A percentile compares a stretch with the other conserved stretches of the same genome.
phyloP scores from a whole-genome alignment of 2,329 filamentous ascomycete genomes.

The Cylindrodendrum hubeiense region DNA sequence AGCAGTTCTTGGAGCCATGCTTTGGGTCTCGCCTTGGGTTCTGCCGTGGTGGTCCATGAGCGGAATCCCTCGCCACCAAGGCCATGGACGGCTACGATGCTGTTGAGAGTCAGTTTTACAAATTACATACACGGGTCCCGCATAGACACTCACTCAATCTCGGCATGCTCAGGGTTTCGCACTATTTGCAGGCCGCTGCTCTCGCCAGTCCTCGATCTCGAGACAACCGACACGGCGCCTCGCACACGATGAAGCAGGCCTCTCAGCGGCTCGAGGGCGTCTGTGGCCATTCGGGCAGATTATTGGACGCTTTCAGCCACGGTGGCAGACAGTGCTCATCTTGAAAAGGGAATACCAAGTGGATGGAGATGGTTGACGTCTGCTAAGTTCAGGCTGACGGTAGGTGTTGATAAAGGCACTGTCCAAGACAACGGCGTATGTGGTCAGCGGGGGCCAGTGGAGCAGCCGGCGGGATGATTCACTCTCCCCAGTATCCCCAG shows the following conservation, averaged over 20 bases:
- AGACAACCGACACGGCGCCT: slow-evolving; percentile 11
- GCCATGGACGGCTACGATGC: slow-evolving; percentile 25
- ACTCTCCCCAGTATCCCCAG: not conserved
- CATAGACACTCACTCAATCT: slow-evolving; percentile 18
- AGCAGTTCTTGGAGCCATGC: slow-evolving; percentile 25
- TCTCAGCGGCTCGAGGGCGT: slow-evolving; percentile 13
- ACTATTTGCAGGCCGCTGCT: slow-evolving; percentile 20
- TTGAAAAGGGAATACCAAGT: not conserved
- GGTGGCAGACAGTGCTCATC: not conserved
- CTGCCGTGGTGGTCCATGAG: slow-evolving; percentile 23
- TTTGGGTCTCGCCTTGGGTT: slow-evolving; percentile 8
- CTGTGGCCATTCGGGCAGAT: slow-evolving; percentile 15
- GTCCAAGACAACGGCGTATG: not conserved
- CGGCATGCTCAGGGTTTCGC: slow-evolving; percentile 14
- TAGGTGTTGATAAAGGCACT: not conserved
- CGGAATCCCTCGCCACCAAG: slow-evolving; percentile 24
- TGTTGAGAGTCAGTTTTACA: not conserved
- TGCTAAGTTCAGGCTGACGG: not conserved
- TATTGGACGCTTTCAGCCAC: not conserved
- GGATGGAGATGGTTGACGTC: not conserved
- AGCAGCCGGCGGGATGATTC: slow-evolving; percentile 9
- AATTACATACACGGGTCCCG: not conserved
- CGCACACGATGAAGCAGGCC: slow-evolving; percentile 20
- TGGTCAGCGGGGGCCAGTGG: not conserved
- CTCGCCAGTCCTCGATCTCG: slow-evolving; percentile 10